Conservation (phyloP, 768 basidiomycete genomes). For the Mycena rosella region DNA sequence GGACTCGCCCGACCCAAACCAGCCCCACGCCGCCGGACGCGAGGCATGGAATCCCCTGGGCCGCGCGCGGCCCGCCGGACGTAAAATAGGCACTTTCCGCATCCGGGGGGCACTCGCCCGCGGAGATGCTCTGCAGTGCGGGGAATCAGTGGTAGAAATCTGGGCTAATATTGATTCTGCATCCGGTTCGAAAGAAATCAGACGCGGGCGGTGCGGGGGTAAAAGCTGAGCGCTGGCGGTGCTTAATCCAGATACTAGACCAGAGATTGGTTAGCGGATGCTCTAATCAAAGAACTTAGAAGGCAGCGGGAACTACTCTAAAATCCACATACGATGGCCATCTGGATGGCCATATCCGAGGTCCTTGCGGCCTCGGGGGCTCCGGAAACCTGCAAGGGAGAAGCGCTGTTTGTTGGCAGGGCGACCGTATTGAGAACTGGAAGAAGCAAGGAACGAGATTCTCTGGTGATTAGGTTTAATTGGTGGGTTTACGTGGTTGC, state of each 20-base stretch:
- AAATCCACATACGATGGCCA: slow-evolving; percentile 1
- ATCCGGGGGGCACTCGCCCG: slow-evolving; percentile 7
- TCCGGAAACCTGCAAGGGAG: not conserved
- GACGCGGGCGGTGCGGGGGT: not conserved
- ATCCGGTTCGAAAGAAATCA: too few species aligned
- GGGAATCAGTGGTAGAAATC: slow-evolving; percentile 21
- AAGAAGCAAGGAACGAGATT: slow-evolving; percentile 16
- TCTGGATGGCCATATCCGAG: slow-evolving; percentile 4
- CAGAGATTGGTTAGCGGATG: not conserved
- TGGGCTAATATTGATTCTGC: too few species aligned
- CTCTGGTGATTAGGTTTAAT: not conserved
- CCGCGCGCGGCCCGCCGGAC: not conserved
- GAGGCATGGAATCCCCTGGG: not conserved
- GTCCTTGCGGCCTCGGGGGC: slow-evolving; percentile 10
- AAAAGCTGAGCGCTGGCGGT: not conserved
- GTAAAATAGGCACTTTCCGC: not conserved
- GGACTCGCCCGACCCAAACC: not conserved
- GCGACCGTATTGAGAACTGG: slow-evolving; percentile 5
- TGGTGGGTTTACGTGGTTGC: slow-evolving; percentile 15
- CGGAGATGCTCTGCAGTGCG: slow-evolving; percentile 18
- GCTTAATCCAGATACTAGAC: slow-evolving; percentile 13
- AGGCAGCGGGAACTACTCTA: slow-evolving; percentile 9
- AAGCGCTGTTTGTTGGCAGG: slow-evolving; percentile 16
- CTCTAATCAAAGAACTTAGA: not conserved
- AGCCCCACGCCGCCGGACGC: not conserved